Conservation (phyloP, 768 basidiomycete species). For the Kwoniella newhampshirensis region DNA sequence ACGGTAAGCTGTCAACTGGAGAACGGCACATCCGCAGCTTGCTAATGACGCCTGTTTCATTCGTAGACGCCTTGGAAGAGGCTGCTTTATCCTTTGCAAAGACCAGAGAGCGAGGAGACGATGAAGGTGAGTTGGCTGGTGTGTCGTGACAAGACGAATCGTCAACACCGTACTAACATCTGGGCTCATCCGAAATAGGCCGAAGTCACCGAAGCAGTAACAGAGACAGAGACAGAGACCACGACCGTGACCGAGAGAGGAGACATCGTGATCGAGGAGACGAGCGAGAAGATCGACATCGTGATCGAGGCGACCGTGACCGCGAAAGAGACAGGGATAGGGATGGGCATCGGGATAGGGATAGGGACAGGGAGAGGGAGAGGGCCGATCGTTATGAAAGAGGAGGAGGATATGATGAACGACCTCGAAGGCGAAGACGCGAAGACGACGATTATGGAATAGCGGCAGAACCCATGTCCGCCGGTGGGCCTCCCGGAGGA, state of each 20-base stretch:
- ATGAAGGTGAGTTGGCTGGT: constrained; percentile 25
- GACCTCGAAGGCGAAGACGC: constrained; percentile 15
- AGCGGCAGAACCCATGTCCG: constrained; percentile 41
- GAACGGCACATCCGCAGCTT: background rate
- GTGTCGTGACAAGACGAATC: too few relatives aligned
- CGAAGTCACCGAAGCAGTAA: constrained; percentile 50
- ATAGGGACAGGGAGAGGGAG: constrained; percentile 10
- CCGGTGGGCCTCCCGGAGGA: constrained; percentile 26
- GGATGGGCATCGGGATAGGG: constrained; percentile 22
- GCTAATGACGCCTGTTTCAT: background rate
- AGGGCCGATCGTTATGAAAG: constrained; percentile 5
- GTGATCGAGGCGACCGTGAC: constrained; percentile 9
- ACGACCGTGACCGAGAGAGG: constrained; percentile 34
- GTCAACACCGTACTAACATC: background rate
- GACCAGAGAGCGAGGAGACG: constrained; percentile 22
- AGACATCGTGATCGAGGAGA: constrained; percentile 11
- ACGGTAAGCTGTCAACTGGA: constrained; percentile 29
- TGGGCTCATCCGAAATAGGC: constrained; percentile 10
- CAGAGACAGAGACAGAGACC: constrained; percentile 25
- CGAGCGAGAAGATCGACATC: constrained; percentile 14
- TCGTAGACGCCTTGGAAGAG: constrained; percentile 48
- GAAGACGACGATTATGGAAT: constrained; percentile 26
- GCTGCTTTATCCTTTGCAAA: constrained; percentile 46
- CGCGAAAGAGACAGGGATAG: constrained; percentile 22
- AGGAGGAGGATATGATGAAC: constrained; percentile 4